These are phyloP conservation scores for Cutaneotrichosporon dermatis DNA, from an alignment of 1,284 basidiomycete genomes.

Conservation along the genomic window DNA sequence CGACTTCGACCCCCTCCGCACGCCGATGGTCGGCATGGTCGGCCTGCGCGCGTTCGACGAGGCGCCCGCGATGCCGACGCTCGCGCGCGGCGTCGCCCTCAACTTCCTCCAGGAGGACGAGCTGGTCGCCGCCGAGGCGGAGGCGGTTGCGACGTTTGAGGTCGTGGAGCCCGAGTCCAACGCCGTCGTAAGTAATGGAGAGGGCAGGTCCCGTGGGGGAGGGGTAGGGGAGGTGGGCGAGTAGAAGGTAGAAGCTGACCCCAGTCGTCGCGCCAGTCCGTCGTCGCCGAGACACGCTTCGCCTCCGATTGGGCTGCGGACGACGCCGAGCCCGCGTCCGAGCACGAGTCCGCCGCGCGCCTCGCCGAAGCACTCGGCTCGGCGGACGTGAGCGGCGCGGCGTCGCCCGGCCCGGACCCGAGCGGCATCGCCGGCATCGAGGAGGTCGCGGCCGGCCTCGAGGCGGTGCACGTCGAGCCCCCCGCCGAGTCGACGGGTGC, in stretches of 20 bases:
- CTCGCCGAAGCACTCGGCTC: background rate
- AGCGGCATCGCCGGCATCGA: background rate
- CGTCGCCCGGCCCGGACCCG: background rate
- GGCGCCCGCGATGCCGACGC: background rate
- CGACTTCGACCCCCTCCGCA: conserved; percentile 11
- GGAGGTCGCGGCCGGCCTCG: background rate
- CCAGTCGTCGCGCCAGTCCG: conserved; percentile 6
- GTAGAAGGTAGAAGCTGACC: background rate
- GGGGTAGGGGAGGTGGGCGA: background rate
- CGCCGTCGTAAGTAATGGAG: background rate
- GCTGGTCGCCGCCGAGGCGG: conserved; percentile 21
- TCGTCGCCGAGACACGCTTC: background rate
- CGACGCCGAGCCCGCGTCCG: conserved; percentile 18
- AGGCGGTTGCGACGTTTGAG: conserved; percentile 25
- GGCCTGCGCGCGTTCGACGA: conserved; percentile 7
- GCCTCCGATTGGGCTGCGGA: conserved; percentile 31
- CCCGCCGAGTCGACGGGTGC: background rate
- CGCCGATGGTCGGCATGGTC: conserved; percentile 2
- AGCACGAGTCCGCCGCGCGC: conserved; percentile 12
- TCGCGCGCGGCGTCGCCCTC: conserved; percentile 20
- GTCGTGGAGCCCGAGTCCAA: conserved; percentile 19
- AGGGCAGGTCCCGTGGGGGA: background rate
- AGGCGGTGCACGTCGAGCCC: background rate
- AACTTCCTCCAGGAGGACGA: conserved; percentile 47
- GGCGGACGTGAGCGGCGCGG: too few relatives aligned